Conservation (phyloP, 768 basidiomycete genomes). For the Pleurotus salmoneostramineus region DNA sequence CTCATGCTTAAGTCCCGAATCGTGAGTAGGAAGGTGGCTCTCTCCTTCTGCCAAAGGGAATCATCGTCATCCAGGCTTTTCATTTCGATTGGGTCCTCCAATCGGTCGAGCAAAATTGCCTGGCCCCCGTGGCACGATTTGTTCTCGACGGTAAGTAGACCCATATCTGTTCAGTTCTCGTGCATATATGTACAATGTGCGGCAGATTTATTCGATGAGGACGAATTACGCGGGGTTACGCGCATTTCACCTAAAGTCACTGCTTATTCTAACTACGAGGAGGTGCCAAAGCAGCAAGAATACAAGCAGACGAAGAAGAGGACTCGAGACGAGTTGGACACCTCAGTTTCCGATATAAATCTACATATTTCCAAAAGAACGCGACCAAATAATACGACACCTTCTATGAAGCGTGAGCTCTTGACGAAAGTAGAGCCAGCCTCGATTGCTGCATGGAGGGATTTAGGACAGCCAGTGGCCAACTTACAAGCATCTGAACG, state of each 20-base stretch:
- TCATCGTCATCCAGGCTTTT: not conserved
- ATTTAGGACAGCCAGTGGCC: too few species aligned
- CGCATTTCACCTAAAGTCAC: not conserved
- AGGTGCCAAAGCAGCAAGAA: not conserved
- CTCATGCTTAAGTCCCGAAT: constrained; percentile 1
- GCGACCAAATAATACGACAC: not conserved
- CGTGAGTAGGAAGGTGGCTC: not conserved
- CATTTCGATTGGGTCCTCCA: constrained; percentile 10
- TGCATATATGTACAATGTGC: not conserved
- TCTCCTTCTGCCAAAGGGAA: not conserved
- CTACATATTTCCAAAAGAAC: not conserved
- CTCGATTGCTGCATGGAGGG: too few species aligned
- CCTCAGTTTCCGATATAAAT: not conserved
- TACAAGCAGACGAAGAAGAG: not conserved
- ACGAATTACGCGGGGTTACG: not conserved
- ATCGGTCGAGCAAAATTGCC: constrained; percentile 3
- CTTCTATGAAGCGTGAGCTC: not conserved
- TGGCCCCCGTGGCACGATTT: constrained; percentile 7
- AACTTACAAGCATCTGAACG: too few species aligned
- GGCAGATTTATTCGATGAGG: not conserved
- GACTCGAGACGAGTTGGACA: not conserved
- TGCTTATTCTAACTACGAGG: not conserved
- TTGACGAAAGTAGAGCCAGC: too few species aligned
- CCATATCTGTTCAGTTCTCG: too few species aligned
- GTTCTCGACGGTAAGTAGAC: constrained; percentile 10